Evolutionary conservation across 441 rosid species (phyloP), one percentile per base, ranked within the genome.

Genomic region (Gossypium laxum): DNA sequence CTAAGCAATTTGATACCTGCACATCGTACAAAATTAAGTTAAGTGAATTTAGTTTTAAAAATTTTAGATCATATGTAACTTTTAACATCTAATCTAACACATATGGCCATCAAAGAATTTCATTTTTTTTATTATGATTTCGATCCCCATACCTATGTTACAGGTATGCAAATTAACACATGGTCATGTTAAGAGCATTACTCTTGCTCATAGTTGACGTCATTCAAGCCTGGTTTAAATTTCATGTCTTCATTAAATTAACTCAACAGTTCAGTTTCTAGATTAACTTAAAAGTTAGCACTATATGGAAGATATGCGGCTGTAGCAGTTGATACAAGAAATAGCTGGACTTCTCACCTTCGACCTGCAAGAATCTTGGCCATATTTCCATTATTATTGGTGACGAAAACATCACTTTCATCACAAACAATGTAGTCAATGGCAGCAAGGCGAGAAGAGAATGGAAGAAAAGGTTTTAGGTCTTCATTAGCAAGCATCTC

Each of bases 311-410:
- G 70, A 24, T 30, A 48, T 3, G 58, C 41, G 57, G 15, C 38
- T 45, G 51, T 38, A 66, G 14, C 43, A 66, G 43, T 38, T 54
- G 41, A 52, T 5, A 67, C 4, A 62, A 60, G 32, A 71, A 70
- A 63, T 64, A 47, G 67, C 45, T 58, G 47, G 66, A 69, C 54
- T 51, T 66, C 82, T 90, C 78, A 95, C 99, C 99, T 95, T 84
- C 93, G 85, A 69, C 99, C 99, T 1, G 99, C 95, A 73, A 95
- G 97, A 81, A 92, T 91, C 86, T 91, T 92, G 74, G 98, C 99
- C 99, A 95, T 95, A 72, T 95, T 95, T 80, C 98, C 99, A 64
- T 95, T 95, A 67, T 95, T 95, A 54, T 92, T 95, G 26, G 99
- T 86, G 82, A 91, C 85, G 76, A 92, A 94, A 73, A 91, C 98